These are phyloP conservation scores for Crithidia mellificae DNA, from an alignment of 208 protist genomes.

Conservation along the genomic window DNA sequence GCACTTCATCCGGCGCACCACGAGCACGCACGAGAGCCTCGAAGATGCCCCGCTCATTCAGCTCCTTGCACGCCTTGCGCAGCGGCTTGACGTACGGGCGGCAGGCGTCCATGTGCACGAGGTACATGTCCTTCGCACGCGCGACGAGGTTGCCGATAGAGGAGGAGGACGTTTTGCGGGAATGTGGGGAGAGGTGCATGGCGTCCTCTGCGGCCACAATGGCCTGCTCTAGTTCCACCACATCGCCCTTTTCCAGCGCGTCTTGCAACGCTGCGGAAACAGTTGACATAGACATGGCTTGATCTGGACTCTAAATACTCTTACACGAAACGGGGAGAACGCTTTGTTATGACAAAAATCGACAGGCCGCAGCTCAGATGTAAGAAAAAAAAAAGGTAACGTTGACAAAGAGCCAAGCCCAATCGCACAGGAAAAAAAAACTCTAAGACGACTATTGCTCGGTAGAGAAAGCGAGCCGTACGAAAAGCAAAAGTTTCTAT, in stretches of 20 bases:
- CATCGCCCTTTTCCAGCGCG: constrained; percentile 65
- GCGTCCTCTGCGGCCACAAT: constrained; percentile 43
- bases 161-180: constrained; percentile 31
- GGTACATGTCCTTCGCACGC: constrained; percentile 44
- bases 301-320: too few relatives aligned
- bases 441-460: too few relatives aligned
- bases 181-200: constrained; percentile 18
- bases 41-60: constrained; percentile 53
- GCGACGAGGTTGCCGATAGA: constrained; percentile 25
- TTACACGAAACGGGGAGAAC: too few relatives aligned
- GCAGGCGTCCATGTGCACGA: constrained; percentile 55
- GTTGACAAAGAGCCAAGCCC: too few relatives aligned
- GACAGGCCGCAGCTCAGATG: too few relatives aligned
- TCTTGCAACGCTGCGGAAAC: constrained; percentile 37
- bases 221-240: constrained; percentile 65
- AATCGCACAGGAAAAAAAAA: too few relatives aligned
- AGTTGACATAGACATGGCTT: constrained; percentile 6
- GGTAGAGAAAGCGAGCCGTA: too few relatives aligned
- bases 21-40: constrained; percentile 50
- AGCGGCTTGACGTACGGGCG: constrained; percentile 58
- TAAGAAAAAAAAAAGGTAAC: neutral
- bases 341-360: neutral
- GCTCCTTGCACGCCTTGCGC: constrained; percentile 52
- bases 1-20: constrained; percentile 42
- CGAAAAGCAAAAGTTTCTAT: too few relatives aligned